Evolutionary conservation across 306 rosid species (phyloP), one percentile per base, ranked within the genome.

Genomic region (Betula pendula): DNA sequence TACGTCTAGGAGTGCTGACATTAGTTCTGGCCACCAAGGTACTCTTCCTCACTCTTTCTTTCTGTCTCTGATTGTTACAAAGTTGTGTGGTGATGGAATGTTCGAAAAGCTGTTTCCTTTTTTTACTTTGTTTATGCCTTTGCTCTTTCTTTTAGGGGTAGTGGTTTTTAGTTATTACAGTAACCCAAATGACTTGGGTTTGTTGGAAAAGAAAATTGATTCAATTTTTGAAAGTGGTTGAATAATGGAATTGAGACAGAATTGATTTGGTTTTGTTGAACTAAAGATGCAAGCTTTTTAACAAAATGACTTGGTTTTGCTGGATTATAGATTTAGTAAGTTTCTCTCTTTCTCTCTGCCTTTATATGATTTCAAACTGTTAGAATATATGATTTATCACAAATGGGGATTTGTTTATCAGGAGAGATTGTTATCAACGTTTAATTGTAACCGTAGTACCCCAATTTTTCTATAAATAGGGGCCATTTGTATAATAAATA

Each of bases 1-100:
- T 17, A 80, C 79, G 22, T 84, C 91, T 17, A 83, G 88, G 75
- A 90, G 88, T 75, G 75, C 84, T 4, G 90, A 84, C 35, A 81
- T 83, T 24, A 80, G 67, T 75, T 86, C 88, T 77, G 76, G 50
- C 76, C 88, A 83, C 62, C 96, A 90, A 83, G 96, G 96, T 90
- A 3, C 17, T 74, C 69, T n/a, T 4, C 1, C 67, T 43, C 42
- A 38, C 52, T 50, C 74, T 60, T 58, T 13, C 62, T 44, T 50
- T 43, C 29, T 5, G 33, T 8, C 20, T 50, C 19, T 66, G 13
- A 43, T 9, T 38, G 35, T 27, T 66, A 6, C 4, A 69, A 45
- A 69, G 40, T 43, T 27, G 12, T 44, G 35, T 22, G 12, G 17
- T 24, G 35, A 43, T 7, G 40, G 42, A 22, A 24, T 25, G 40